These are phyloP conservation scores for Ulmus americana DNA, from an alignment of 331 rosid species.

Conservation along the genomic window DNA sequence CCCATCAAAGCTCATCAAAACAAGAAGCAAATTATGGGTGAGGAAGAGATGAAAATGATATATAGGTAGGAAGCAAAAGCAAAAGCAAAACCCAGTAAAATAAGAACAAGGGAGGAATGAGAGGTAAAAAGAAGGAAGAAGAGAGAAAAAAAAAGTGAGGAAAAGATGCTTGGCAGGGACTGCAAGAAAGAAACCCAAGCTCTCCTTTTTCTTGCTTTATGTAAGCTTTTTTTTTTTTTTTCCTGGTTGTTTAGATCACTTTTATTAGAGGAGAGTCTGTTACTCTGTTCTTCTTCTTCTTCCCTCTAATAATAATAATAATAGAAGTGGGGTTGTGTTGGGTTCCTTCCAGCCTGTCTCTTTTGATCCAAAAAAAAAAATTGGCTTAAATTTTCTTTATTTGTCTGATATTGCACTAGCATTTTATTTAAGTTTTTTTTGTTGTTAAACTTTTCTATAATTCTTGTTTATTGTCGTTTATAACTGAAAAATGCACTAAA, in stretches of 20 bases:
- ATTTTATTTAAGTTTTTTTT: not conserved
- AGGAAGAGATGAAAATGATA: constrained; percentile 29
- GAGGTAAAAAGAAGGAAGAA: constrained; percentile 27
- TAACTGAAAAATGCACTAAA: no score
- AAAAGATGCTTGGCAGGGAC: constrained; percentile 76
- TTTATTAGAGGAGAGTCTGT: constrained; percentile 33
- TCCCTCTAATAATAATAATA: constrained; percentile 37
- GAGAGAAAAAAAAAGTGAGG: constrained; percentile 33
- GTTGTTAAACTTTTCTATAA: no score
- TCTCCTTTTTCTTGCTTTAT: constrained; percentile 52
- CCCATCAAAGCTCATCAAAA: constrained; percentile 19
- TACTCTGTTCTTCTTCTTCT: constrained; percentile 5
- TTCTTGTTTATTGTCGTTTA: no score
- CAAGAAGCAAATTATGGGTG: constrained; percentile 32
- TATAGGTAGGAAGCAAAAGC: constrained; percentile 15
- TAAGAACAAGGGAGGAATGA: constrained; percentile 25
- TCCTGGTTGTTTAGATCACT: constrained; percentile 26
- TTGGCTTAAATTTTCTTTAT: constrained; percentile 20
- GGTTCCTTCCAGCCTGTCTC: constrained; percentile 95
- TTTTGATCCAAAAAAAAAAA: constrained; percentile 41
- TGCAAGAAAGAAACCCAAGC: constrained; percentile 58
- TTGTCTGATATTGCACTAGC: not conserved
- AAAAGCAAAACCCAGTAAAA: constrained; percentile 10
- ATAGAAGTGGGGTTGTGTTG: constrained; percentile 57
- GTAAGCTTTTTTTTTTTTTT: constrained; percentile 32